phyloP scores from a whole-genome alignment of 345 rosid genomes.

The Hirschfeldia incana region DNA sequence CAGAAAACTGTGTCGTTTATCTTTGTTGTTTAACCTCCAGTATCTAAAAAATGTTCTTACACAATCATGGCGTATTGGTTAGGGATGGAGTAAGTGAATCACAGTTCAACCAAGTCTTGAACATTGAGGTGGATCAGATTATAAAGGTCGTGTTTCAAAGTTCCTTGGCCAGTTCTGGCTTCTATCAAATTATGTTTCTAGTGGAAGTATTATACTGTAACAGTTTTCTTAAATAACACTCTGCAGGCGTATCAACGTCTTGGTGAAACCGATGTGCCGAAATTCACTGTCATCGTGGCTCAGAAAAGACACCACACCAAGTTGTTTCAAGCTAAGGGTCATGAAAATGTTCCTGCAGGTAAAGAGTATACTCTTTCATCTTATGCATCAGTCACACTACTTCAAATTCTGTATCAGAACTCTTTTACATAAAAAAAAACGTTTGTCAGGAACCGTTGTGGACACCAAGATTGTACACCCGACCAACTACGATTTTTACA shows the following conservation, averaged over 20 bases:
- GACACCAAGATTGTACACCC: conserved; percentile 45
- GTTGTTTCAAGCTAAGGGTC: conserved; percentile 60
- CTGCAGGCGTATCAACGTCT: conserved; percentile 73
- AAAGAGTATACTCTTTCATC: background rate
- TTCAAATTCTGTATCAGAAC: conserved; percentile 4
- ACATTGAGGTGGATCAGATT: conserved; percentile 83
- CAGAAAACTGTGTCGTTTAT: background rate
- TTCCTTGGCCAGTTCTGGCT: conserved; percentile 6
- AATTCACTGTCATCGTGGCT: conserved; percentile 82
- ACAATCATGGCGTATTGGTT: conserved; percentile 14
- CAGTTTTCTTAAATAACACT: background rate
- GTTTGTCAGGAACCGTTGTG: conserved; percentile 72
- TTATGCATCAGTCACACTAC: background rate
- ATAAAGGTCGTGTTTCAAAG: conserved; percentile 51
- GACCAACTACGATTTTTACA: background rate
- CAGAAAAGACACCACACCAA: conserved; percentile 91
- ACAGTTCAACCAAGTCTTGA: conserved; percentile 82
- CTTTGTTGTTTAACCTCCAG: background rate
- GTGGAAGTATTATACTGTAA: background rate
- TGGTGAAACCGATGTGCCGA: conserved; percentile 66
- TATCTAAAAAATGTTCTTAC: background rate
- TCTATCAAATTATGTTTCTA: conserved; percentile 16
- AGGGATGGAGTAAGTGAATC: conserved; percentile 95
- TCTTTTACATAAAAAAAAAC: too few relatives aligned
- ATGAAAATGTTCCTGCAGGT: conserved; percentile 94